Evolutionary conservation across 73 alveolate genomes (phyloP), one percentile per base, ranked within the genome.

Genomic region (Urostyla sp.): DNA sequence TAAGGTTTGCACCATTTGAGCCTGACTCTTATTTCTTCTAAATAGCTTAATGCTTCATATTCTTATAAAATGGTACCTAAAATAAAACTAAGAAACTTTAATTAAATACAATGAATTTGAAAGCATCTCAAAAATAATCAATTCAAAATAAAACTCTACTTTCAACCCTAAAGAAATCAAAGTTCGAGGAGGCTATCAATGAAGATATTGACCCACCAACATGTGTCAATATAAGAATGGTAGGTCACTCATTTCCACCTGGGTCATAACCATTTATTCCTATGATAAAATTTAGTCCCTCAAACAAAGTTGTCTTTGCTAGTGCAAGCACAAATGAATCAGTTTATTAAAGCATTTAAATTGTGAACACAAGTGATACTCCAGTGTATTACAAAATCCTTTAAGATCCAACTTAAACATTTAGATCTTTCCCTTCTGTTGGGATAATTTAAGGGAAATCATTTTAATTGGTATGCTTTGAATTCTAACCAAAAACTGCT

Each of bases 161-260:
- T 32, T 50, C 87, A n/a, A 20, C 80, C 5, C 27, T 79, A 13
- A 83, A 73, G 78, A 69, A 63, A 23, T 43, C 89, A 20, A 85
- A 66, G 35, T 85, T 61, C 56, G 93, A 85, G 49, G 93, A 85
- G 13, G 85, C 93, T 27, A 27, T 84, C 50, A 58, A 58, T 51
- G 92, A 84, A 36, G 92, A 84, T 30, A 27, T 84, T 11, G 92
- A 84, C 32, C 92, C 92, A 24, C 92, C 92, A 16, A 60, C 80
- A 7, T 73, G 84, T 30, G 50, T 74, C 23, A 45, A 51, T 35
- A 46, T 97, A 27, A 87, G 97, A 49, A 82, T 91, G 23, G 97
- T 97, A 37, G 99, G 99, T 18, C 99, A 97, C 73, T 92, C 98
- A 0, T 97, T 97, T 72, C 98, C 97, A 1, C 98, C 98, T 0